phyloP scores from a whole-genome alignment of 257 asterid genomes.

The Ballota nigra region DNA sequence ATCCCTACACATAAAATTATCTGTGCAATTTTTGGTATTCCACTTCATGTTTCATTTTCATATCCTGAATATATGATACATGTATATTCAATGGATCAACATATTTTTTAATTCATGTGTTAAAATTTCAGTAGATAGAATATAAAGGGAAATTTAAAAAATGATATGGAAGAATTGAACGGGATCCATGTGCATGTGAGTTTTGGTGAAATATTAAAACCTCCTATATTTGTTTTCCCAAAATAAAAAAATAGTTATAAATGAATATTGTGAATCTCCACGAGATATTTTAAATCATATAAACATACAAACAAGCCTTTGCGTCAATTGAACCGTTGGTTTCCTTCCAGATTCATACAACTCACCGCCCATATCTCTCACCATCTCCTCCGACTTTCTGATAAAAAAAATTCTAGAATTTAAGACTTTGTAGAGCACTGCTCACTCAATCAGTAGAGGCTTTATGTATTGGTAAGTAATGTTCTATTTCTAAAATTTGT shows the following conservation, averaged over 20 bases:
- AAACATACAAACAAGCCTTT: conserved; percentile 16
- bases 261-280: conserved; percentile 23
- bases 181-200: no score
- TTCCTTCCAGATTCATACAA: conserved; percentile 22
- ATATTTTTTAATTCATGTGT: no score
- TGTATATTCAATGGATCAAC: no score
- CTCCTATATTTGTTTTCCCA: neutral
- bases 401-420: neutral
- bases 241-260: neutral
- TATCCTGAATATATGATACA: no score
- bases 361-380: conserved; percentile 23
- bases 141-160: no score
- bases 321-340: conserved; percentile 20
- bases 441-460: conserved; percentile 6
- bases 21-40: no score
- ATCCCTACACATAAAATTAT: no score
- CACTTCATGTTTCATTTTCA: no score
- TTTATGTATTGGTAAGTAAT: conserved; percentile 14
- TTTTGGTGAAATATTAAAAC: no score
- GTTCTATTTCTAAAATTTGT: neutral
- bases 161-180: no score
- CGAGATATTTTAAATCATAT: conserved; percentile 25
- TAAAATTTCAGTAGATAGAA: no score
- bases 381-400: neutral
- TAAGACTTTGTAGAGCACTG: neutral